Evolutionary conservation across 2,329 filamentous ascomycete genomes (phyloP).

Genomic region (Xylaria sp.): DNA sequence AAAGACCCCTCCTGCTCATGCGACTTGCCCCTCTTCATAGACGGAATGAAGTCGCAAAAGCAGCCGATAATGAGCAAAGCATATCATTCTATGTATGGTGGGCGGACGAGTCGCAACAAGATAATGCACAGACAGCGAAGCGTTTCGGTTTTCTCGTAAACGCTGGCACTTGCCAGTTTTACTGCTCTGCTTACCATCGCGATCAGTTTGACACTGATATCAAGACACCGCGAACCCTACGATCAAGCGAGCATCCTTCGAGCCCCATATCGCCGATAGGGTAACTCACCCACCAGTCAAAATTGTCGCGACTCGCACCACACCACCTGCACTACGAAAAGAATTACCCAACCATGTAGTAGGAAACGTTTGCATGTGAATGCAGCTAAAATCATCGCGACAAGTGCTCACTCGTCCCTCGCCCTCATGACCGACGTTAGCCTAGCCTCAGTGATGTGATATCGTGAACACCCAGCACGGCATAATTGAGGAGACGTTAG

Average conservation of each 20-base stretch:
- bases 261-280: constrained; percentile 27
- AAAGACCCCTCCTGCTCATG: constrained; percentile 44
- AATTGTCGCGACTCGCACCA: constrained; percentile 32
- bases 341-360: constrained; percentile 26
- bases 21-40: constrained; percentile 35
- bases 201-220: constrained; percentile 10
- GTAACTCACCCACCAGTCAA: constrained; percentile 26
- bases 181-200: constrained; percentile 16
- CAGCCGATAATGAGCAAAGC: constrained; percentile 14
- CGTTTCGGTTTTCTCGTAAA: constrained; percentile 16
- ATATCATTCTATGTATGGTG: constrained; percentile 2
- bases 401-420: background rate
- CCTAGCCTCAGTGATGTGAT: constrained; percentile 13
- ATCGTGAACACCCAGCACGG: constrained; percentile 31
- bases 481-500: constrained; percentile 15
- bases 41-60: constrained; percentile 24
- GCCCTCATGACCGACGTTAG: constrained; percentile 14
- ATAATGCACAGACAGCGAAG: constrained; percentile 33
- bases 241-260: constrained; percentile 7
- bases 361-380: constrained; percentile 23
- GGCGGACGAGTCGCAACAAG: constrained; percentile 9
- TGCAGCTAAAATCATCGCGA: constrained; percentile 20
- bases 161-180: constrained; percentile 24
- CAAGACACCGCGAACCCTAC: constrained; percentile 22
- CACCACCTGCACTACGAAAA: constrained; percentile 30